Conservation (phyloP, 2,329 filamentous ascomycete species). For the Cladosporium sp. region DNA sequence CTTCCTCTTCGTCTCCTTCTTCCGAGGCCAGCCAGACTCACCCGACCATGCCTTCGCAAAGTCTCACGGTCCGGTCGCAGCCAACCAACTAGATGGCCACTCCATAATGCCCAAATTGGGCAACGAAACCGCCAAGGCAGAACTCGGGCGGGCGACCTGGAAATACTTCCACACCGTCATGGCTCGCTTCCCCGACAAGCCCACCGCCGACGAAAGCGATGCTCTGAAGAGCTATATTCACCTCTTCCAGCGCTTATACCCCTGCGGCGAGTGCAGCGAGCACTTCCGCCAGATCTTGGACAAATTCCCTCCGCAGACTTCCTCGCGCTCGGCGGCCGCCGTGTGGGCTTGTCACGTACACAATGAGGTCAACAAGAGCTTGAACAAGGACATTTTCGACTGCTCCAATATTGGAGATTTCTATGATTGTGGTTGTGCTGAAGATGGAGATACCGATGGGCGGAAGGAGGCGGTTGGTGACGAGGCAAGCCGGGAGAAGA, state of each 20-base stretch:
- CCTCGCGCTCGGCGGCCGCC: slow-evolving; percentile 56
- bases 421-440: slow-evolving; percentile 62
- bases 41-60: slow-evolving; percentile 8
- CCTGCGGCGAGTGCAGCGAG: slow-evolving; percentile 61
- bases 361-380: slow-evolving; percentile 60
- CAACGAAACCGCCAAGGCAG: slow-evolving; percentile 73
- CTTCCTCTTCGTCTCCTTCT: slow-evolving; percentile 56
- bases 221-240: slow-evolving; percentile 58
- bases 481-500: not conserved
- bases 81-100: slow-evolving; percentile 52
- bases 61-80: slow-evolving; percentile 13
- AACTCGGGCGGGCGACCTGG: slow-evolving; percentile 61
- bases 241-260: slow-evolving; percentile 61
- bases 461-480: not conserved
- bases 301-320: slow-evolving; percentile 61
- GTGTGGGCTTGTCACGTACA: slow-evolving; percentile 64
- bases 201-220: slow-evolving; percentile 55
- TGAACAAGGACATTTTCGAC: slow-evolving; percentile 58
- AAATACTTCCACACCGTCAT: slow-evolving; percentile 64
- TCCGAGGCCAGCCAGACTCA: slow-evolving; percentile 38
- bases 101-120: slow-evolving; percentile 76
- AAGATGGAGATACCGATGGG: slow-evolving; percentile 37
- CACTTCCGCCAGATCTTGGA: slow-evolving; percentile 59
- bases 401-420: slow-evolving; percentile 62
- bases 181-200: slow-evolving; percentile 60